phyloP scores from a whole-genome alignment of 192 early-diverging fungal genomes.

The Bifiguratus adelaidae region DNA sequence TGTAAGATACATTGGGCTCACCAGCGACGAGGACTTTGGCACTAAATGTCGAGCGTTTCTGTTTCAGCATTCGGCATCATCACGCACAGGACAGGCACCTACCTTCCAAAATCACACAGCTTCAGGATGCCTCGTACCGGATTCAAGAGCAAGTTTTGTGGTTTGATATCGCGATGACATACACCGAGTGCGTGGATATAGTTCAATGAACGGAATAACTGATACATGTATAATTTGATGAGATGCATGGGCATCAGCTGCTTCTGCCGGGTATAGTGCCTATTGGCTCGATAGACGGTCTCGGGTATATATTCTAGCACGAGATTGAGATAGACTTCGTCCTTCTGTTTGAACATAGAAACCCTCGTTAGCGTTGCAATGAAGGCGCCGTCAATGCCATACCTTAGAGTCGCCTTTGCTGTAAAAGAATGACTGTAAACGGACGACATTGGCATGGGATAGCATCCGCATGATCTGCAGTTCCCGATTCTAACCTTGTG shows the following conservation, averaged over 20 bases:
- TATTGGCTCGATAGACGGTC: conserved; percentile 83
- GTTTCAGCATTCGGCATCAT: too few relatives aligned
- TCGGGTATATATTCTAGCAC: conserved; percentile 91
- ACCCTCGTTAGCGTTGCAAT: neutral
- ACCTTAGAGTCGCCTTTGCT: conserved; percentile 76
- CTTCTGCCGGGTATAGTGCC: conserved; percentile 79
- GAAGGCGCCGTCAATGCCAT: neutral
- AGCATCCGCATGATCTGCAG: conserved; percentile 86
- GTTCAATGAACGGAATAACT: conserved; percentile 88
- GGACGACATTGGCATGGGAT: conserved; percentile 82
- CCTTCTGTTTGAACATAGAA: conserved; percentile 35
- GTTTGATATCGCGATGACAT: conserved; percentile 97
- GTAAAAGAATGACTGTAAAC: conserved; percentile 84
- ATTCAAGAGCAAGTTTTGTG: conserved; percentile 92
- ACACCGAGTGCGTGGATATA: conserved; percentile 95
- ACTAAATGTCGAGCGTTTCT: conserved; percentile 19
- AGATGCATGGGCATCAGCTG: conserved; percentile 82
- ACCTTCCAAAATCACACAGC: conserved; percentile 89
- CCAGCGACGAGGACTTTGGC: conserved; percentile 88
- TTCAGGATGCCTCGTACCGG: conserved; percentile 80
- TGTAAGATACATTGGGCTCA: conserved; percentile 95
- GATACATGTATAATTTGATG: conserved; percentile 97
- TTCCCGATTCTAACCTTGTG: conserved; percentile 59
- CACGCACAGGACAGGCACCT: neutral
- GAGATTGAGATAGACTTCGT: conserved; percentile 91